Base-by-base conservation (phyloP, 169 alveolate species). In the Eimeria maxima region DNA sequence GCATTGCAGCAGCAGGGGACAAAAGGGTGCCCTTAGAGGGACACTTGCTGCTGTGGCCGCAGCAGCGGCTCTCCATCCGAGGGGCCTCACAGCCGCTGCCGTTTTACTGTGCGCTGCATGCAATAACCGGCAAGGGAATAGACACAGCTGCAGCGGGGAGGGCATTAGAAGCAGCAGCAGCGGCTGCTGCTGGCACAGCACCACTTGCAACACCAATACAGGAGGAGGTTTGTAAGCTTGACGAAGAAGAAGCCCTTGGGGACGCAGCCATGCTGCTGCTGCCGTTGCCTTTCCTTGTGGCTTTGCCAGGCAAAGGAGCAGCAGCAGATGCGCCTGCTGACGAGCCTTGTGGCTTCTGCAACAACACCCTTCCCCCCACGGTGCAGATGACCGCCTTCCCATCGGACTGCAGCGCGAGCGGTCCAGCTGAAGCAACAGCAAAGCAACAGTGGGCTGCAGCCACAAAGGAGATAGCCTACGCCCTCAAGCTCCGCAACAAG, bases 401-500 rank as follows among this genome's bases (percentile, higher is more conserved):
- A 24, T 0, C 73, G 18, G 71, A 45, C 71, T 6, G 73, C 67
- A 16, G 47, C 90, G 55, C 50, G 47, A 50, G 3, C 71, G 50
- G 22, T 7, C 38, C 67, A 50, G 90, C 73, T 20, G 47, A 22
- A 24, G 6, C 57, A 38, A 73, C 90, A 81, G 90, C 90, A 45
- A 7, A 45, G 69, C 90, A 81, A 50, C 90, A 81, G 71, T 81
- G 90, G 90, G 71, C 65, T 10, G 90, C 67, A 81, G 90, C 90
- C n/a, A 73, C 90, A 22, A 73, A 69, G 13, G 90, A 44, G 90
- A 38, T 81, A 29, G 90, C 47, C 8, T 73, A 50, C 57, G 90
- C 90, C 50, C 42, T 81, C 42, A 47, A 81, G 73, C 44, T 81
- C 42, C 90, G n/a, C 71, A 27, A 69, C 27, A 44, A 29, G 80